Evolutionary conservation across 148 eudicot species (phyloP).

Genomic region (Chenopodium album): DNA sequence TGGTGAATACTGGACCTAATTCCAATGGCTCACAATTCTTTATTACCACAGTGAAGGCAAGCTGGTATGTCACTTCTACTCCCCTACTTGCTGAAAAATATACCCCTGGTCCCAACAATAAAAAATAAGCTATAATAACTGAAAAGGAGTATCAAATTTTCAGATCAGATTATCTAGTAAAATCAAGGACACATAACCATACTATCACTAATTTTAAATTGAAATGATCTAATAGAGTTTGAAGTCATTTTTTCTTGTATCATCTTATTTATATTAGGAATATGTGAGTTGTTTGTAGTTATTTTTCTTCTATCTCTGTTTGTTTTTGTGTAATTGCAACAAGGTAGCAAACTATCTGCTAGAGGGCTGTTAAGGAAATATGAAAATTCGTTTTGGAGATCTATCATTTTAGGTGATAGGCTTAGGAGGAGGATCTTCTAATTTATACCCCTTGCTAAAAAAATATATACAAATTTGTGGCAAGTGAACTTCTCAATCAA

Average conservation of each 20-base stretch:
- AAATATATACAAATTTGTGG: not conserved
- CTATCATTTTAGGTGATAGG: too few species aligned
- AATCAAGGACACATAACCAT: not conserved
- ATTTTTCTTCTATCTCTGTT: not conserved
- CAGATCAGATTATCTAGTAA: not conserved
- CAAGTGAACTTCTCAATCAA: not conserved
- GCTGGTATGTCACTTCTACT: constrained; percentile 60
- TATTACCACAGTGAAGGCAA: constrained; percentile 87
- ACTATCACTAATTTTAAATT: not conserved
- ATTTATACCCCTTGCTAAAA: too few species aligned
- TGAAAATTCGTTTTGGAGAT: too few species aligned
- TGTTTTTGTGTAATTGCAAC: not conserved
- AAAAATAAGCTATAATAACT: not conserved
- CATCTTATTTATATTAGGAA: not conserved
- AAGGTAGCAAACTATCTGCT: not conserved
- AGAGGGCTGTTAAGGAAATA: not conserved
- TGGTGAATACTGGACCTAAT: constrained; percentile 92
- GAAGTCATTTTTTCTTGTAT: not conserved
- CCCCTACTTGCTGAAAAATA: not conserved
- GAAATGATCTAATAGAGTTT: not conserved
- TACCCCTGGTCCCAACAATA: not conserved
- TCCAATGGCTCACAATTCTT: constrained; percentile 96
- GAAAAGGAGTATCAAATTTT: not conserved
- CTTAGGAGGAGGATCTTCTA: too few species aligned
- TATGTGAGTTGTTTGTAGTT: not conserved